These are phyloP conservation scores for Psilocybe azurescens DNA, from an alignment of 768 basidiomycete genomes.

Conservation along the genomic window DNA sequence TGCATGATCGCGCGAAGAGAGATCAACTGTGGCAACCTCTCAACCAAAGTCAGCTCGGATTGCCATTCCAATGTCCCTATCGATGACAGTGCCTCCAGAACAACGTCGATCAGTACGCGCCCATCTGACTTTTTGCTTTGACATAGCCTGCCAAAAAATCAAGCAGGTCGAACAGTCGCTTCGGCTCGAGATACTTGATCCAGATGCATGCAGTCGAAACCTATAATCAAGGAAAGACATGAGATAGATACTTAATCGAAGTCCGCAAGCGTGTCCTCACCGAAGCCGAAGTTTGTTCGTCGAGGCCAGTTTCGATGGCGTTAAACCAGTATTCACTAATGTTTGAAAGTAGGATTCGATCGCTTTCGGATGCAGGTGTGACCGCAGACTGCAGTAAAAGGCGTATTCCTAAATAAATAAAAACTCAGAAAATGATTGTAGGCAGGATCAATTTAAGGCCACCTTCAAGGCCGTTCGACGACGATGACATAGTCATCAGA, in stretches of 20 bases:
- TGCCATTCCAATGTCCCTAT: constrained; percentile 25
- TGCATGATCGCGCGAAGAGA: constrained; percentile 39
- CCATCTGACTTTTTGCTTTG: constrained; percentile 11
- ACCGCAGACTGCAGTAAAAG: constrained; percentile 46
- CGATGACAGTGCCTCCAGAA: constrained; percentile 40
- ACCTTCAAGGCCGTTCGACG: constrained; percentile 40
- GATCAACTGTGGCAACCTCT: constrained; percentile 43
- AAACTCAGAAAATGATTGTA: background rate
- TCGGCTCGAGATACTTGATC: constrained; percentile 56
- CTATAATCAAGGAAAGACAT: constrained; percentile 17
- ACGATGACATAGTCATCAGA: constrained; percentile 35
- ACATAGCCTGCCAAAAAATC: constrained; percentile 35
- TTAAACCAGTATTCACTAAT: constrained; percentile 52
- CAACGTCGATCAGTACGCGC: constrained; percentile 34
- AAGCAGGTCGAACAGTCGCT: constrained; percentile 49
- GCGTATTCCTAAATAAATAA: constrained; percentile 39
- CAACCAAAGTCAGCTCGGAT: constrained; percentile 31
- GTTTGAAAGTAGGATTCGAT: constrained; percentile 44
- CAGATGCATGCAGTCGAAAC: constrained; percentile 45
- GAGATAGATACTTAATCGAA: constrained; percentile 19
- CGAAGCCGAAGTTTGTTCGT: constrained; percentile 7
- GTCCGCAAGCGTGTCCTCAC: constrained; percentile 3
- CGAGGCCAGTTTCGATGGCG: constrained; percentile 18
- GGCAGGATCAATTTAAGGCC: background rate
- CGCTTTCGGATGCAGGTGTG: constrained; percentile 36